A percentile compares a stretch with the other conserved stretches of the same genome.
phyloP scores from a whole-genome alignment of 2,329 filamentous ascomycete genomes.

The Parascedosporium putredinis region DNA sequence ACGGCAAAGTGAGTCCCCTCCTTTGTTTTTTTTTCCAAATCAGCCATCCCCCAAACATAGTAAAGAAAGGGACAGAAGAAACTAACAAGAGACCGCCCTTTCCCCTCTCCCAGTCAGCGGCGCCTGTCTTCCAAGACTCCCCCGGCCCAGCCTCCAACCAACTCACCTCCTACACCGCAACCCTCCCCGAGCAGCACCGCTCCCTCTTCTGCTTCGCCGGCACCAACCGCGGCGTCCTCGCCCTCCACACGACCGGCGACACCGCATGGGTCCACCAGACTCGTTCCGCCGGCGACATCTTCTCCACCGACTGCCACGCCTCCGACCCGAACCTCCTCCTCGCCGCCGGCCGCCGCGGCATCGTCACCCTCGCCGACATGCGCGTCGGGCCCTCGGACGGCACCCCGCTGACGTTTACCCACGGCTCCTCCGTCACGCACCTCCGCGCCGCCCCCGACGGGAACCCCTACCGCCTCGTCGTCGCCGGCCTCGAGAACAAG shows the following conservation, averaged over 20 bases:
- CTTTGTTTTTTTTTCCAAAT: neutral
- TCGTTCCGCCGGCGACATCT: conserved; percentile 9
- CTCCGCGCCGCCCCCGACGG: neutral
- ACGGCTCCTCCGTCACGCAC: neutral
- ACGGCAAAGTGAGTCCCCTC: neutral
- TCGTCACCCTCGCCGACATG: conserved; percentile 9
- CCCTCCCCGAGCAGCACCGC: conserved; percentile 41
- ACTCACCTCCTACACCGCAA: conserved; percentile 19
- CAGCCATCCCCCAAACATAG: neutral
- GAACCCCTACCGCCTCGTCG: conserved; percentile 35
- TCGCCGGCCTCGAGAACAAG: conserved; percentile 36
- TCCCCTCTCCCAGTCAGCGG: neutral
- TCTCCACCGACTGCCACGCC: conserved; percentile 9
- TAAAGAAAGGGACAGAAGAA: no score
- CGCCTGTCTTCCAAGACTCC: neutral
- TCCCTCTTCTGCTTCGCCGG: conserved; percentile 19
- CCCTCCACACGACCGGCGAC: neutral
- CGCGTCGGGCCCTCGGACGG: conserved; percentile 1
- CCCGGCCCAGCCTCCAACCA: neutral
- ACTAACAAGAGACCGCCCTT: no score
- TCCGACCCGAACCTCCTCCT: conserved; percentile 9
- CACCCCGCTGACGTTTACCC: neutral
- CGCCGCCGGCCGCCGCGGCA: conserved; percentile 6
- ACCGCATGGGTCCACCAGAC: neutral
- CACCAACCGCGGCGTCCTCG: conserved; percentile 7